Evolutionary conservation across 805 yeast genomes (phyloP), one percentile per base, ranked within the genome.

Genomic region (Metschnikowia kofuensis): DNA sequence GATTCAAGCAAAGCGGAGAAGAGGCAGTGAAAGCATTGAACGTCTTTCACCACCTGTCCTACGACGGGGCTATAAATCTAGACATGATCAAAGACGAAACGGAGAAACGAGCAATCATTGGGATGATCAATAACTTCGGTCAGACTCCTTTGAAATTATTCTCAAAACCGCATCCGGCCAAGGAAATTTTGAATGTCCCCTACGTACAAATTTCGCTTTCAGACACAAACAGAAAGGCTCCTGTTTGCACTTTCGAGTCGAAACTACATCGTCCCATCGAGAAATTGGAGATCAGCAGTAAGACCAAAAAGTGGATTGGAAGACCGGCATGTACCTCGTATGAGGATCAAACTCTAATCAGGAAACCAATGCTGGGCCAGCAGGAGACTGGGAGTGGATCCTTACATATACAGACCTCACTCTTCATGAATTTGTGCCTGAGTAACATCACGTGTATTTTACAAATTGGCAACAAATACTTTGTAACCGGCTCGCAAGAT

Each of bases 51-150:
- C 87, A 84, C 62, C 72, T 87, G 54, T 87, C 96, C 48, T 89
- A 89, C 61, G 85, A 85, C 46, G 96, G 96, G 2, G 88, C 91
- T 0, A 83, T 87, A 15, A 82, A 89, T 61, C 68, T 89, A 46
- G 96, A 88, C 52, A 75, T 75, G 21, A 84, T 89, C 48, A 75
- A 79, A 51, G 91, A 89, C 60, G 89, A 83, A 35, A 75, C 78
- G 52, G 96, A 89, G 64, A 76, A 84, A 54, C 73, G 82, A 35
- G 92, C 96, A 0, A 76, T 86, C 2, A 85, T 89, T 21, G 91
- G 96, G 1, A 86, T 87, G 57, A 89, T 89, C 44, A 94, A 90
- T 62, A 89, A 89, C 65, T 89, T 89, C 73, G 97, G 97, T 0
- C 97, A 89, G 62, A 89, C 96, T 0, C 97, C 97, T 1, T 61